Evolutionary conservation across 805 yeast genomes (phyloP).

Genomic region (Vanderwaltozyma yarrowii): DNA sequence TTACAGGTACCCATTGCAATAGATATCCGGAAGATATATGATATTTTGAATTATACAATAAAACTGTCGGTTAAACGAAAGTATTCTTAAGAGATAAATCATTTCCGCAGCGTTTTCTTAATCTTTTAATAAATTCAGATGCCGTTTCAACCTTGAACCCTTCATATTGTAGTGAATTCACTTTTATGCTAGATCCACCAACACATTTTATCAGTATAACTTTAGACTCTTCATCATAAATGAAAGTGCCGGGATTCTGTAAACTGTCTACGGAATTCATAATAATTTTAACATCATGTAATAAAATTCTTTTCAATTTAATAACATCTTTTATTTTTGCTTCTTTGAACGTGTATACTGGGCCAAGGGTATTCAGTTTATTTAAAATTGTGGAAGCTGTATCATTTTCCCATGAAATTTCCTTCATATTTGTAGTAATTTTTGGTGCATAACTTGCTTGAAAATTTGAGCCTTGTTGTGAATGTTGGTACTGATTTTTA

Average conservation of each 20-base stretch:
- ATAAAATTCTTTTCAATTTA: slow-evolving; percentile 37
- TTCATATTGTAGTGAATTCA: slow-evolving; percentile 40
- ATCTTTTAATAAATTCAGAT: slow-evolving; percentile 32
- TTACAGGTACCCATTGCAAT: too few relatives aligned
- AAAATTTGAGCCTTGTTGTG: slow-evolving; percentile 13
- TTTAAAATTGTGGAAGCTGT: slow-evolving; percentile 33
- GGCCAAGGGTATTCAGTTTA: slow-evolving; percentile 44
- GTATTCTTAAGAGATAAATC: too few relatives aligned
- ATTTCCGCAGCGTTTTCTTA: slow-evolving; percentile 37
- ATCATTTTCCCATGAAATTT: slow-evolving; percentile 38
- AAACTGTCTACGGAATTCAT: background rate
- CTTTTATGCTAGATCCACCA: slow-evolving; percentile 33
- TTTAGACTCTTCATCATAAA: slow-evolving; percentile 10
- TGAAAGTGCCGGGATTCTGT: slow-evolving; percentile 26
- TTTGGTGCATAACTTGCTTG: slow-evolving; percentile 43
- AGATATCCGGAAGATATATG: too few relatives aligned
- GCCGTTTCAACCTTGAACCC: slow-evolving; percentile 41
- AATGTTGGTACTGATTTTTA: slow-evolving; percentile 2
- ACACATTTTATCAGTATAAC: slow-evolving; percentile 33
- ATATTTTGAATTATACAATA: too few relatives aligned
- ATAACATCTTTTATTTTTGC: slow-evolving; percentile 28
- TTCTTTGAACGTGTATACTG: slow-evolving; percentile 39
- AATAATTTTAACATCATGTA: slow-evolving; percentile 30
- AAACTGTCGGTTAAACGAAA: background rate
- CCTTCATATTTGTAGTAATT: slow-evolving; percentile 34